These are phyloP conservation scores for Populus euphratica DNA, from an alignment of 345 rosid species.

Conservation along the genomic window DNA sequence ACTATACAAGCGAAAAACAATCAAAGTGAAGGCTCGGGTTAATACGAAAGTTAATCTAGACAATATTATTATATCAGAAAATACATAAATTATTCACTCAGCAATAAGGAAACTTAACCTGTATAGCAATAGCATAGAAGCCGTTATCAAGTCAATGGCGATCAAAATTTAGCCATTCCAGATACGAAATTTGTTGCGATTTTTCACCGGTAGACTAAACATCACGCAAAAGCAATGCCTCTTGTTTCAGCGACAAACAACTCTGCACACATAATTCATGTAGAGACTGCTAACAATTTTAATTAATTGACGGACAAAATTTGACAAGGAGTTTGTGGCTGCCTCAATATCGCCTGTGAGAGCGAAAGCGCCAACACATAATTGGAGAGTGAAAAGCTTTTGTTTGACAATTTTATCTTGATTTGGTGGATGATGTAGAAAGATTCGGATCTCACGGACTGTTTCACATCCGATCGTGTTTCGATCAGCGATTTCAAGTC, in stretches of 20 bases:
- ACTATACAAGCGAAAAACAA: constrained; percentile 33
- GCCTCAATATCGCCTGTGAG: constrained; percentile 72
- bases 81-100: background rate
- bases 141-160: constrained; percentile 49
- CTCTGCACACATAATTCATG: constrained; percentile 34
- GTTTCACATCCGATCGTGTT: constrained; percentile 38
- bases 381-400: constrained; percentile 64
- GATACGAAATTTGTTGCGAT: constrained; percentile 51
- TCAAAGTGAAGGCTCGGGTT: background rate
- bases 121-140: constrained; percentile 50
- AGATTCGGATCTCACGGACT: constrained; percentile 55
- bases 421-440: constrained; percentile 36
- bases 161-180: constrained; percentile 71
- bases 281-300: background rate
- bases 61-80: too few relatives aligned
- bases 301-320: background rate
- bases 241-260: constrained; percentile 71
- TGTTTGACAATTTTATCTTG: constrained; percentile 36
- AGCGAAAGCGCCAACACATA: constrained; percentile 72
- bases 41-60: too few relatives aligned
- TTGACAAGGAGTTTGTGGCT: background rate
- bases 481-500: constrained; percentile 46
- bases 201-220: constrained; percentile 39
- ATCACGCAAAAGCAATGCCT: constrained; percentile 59
- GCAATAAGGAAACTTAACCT: constrained; percentile 29